phyloP scores from a whole-genome alignment of 805 yeast species.

The Yamadazyma ubonensis region DNA sequence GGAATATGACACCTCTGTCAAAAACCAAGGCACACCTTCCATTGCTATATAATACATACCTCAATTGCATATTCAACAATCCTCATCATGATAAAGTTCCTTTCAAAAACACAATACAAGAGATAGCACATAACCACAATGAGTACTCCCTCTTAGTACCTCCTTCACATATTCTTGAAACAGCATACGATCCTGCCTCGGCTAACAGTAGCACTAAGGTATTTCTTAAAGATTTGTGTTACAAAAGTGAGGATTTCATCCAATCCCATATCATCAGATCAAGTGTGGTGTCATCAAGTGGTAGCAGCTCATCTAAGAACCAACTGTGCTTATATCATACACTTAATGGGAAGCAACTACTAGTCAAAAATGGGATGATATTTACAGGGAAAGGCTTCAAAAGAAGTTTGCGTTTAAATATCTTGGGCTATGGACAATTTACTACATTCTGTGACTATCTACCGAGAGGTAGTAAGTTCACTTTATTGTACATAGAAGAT shows the following conservation, averaged over 20 bases:
- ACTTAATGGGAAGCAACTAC: slow-evolving; percentile 53
- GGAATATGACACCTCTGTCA: slow-evolving; percentile 9
- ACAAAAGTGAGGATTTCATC: slow-evolving; percentile 54
- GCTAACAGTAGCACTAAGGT: slow-evolving; percentile 21
- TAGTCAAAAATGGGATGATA: slow-evolving; percentile 53
- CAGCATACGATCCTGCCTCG: slow-evolving; percentile 28
- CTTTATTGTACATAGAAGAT: slow-evolving; percentile 56
- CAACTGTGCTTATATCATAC: slow-evolving; percentile 51
- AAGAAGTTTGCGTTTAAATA: slow-evolving; percentile 40
- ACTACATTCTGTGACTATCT: slow-evolving; percentile 58
- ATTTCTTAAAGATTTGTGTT: slow-evolving; percentile 52
- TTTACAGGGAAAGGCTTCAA: slow-evolving; percentile 61
- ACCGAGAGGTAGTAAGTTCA: slow-evolving; percentile 54
- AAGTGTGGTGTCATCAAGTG: slow-evolving; percentile 23
- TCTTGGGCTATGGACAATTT: slow-evolving; percentile 48
- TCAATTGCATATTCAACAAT: slow-evolving; percentile 66
- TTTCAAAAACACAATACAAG: slow-evolving; percentile 45
- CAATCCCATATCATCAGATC: slow-evolving; percentile 57
- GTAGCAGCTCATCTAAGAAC: slow-evolving; percentile 27
- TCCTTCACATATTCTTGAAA: slow-evolving; percentile 45
- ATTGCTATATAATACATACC: slow-evolving; percentile 56
- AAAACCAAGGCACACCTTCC: slow-evolving; percentile 43
- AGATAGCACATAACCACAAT: slow-evolving; percentile 43
- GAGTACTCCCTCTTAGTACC: slow-evolving; percentile 68
- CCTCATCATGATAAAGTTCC: slow-evolving; percentile 45